Base-by-base conservation (phyloP, 164 flowering plant species). In the Echeveria elegans region DNA sequence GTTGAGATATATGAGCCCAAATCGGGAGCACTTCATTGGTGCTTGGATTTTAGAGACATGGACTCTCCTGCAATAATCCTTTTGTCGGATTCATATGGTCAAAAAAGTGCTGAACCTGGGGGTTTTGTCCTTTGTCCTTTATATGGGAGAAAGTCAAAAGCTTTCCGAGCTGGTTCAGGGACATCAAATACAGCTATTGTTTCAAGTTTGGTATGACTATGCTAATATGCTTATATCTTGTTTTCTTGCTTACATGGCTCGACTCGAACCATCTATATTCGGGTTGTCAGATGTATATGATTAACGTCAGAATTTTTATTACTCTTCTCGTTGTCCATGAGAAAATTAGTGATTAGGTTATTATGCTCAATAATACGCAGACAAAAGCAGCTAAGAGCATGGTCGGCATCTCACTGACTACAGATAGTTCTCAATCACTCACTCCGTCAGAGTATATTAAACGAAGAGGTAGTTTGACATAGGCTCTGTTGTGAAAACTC, bases 41-140 rank as follows among this genome's bases (percentile, higher is more conserved):
- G 96, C 77, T 82, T 91, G 81, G 97, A 91, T 77, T 94, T 94
- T 76, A 94, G 99, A 84, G 99, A 94, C 70, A 89, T 94, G 97
- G 82, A 76, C 75, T 81, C 96, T 63, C 96, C 99, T 64, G 90
- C 96, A 16, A 79, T 94, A 68, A 67, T 89, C 69, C 74, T 87
- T 67, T 82, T 94, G 26, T 77, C 88, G 69, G 96, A 89, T 74
- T 79, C 81, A 19, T 88, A 82, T 78, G 94, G 97, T 24, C 86
- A 78, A 75, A 88, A 79, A 84, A 77, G 67, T 77, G 64, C 50
- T 69, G 97, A 91, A 26, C 74, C 70, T 72, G 90, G 91, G 40
- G 93, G 97, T 72, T 94, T 94, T 81, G 82, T 94, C 81, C 96
- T 94, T 43, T 91, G 92, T 72, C 90, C 99, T 38, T 66, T 91